These are phyloP conservation scores for Stylonectria norvegica DNA, from an alignment of 2,329 filamentous ascomycete genomes.

Conservation along the genomic window DNA sequence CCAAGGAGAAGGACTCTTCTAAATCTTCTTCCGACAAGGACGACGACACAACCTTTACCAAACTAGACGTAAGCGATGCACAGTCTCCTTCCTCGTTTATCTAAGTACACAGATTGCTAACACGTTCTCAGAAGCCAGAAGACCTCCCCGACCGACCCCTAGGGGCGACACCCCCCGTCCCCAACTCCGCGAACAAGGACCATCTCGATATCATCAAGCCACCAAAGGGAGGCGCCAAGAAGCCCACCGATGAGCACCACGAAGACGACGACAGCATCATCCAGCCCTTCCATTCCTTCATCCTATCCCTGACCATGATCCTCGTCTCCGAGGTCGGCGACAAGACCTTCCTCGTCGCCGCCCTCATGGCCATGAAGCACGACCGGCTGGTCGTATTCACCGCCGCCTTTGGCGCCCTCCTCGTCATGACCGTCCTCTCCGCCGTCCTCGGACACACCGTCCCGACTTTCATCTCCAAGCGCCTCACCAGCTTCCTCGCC, in stretches of 20 bases:
- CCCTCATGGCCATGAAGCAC: slow-evolving; percentile 99
- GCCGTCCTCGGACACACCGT: slow-evolving; percentile 90
- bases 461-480: slow-evolving; percentile 82
- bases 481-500: slow-evolving; percentile 84
- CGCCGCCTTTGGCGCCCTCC: slow-evolving; percentile 85
- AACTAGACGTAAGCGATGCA: slow-evolving; percentile 31
- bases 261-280: slow-evolving; percentile 63
- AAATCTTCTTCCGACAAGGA: slow-evolving; percentile 40
- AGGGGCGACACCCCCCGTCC: slow-evolving; percentile 68
- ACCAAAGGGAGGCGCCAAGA: slow-evolving; percentile 21
- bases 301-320: slow-evolving; percentile 96
- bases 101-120: slow-evolving; percentile 22
- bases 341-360: slow-evolving; percentile 96
- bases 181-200: slow-evolving; percentile 62
- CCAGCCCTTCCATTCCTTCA: slow-evolving; percentile 79
- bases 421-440: slow-evolving; percentile 93
- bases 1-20: slow-evolving; percentile 33
- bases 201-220: slow-evolving; percentile 49
- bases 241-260: slow-evolving; percentile 30
- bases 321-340: slow-evolving; percentile 94
- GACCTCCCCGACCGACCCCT: slow-evolving; percentile 77
- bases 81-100: not conserved
- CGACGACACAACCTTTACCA: slow-evolving; percentile 32
- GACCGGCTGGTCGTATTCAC: slow-evolving; percentile 90
- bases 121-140: slow-evolving; percentile 63